Evolutionary conservation across 441 rosid species (phyloP).

Genomic region (Sinapis alba): DNA sequence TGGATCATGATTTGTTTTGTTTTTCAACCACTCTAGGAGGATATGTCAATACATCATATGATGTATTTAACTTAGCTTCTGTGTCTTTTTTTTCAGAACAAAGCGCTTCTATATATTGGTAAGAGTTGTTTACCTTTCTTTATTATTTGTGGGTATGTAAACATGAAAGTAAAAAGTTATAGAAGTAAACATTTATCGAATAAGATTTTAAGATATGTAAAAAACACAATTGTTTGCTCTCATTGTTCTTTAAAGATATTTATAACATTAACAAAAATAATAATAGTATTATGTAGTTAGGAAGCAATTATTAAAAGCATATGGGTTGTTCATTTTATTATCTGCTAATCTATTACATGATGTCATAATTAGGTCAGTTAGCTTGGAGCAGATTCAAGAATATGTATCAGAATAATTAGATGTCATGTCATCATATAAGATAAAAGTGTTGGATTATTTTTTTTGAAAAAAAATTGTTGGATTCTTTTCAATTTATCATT

Average conservation of each 20-base stretch:
- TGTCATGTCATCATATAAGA: no score
- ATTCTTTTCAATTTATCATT: background rate
- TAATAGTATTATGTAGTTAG: background rate
- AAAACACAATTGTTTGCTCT: background rate
- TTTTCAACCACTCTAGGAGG: background rate
- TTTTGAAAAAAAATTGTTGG: background rate
- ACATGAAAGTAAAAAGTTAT: background rate
- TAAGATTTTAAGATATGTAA: background rate
- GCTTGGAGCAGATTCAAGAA: background rate
- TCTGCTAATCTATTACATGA: conserved; percentile 12
- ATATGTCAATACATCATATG: background rate
- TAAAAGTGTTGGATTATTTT: no score
- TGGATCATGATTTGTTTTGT: conserved; percentile 12
- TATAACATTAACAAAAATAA: background rate
- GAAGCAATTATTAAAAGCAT: background rate
- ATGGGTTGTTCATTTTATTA: background rate
- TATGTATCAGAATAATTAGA: background rate
- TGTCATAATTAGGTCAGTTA: conserved; percentile 29
- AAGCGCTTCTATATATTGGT: background rate
- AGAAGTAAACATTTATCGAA: background rate
- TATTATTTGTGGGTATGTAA: background rate
- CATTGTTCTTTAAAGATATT: background rate
- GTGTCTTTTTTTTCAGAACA: background rate
- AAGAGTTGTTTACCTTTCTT: background rate
- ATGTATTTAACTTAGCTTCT: background rate